phyloP scores from a whole-genome alignment of 805 yeast genomes.

The Schwanniomyces vanrijiae region DNA sequence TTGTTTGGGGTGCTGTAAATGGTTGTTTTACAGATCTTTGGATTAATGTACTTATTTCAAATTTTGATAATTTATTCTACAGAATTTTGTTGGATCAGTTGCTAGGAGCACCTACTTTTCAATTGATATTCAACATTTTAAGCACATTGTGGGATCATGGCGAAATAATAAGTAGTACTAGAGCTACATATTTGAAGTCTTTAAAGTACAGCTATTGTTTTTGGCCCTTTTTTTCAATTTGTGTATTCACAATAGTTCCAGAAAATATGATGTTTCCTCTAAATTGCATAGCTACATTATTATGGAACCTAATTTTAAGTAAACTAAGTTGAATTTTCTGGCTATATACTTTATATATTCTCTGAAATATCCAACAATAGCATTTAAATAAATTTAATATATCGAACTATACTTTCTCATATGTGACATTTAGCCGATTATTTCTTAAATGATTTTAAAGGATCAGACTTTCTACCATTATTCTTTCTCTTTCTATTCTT shows the following conservation, averaged over 20 bases:
- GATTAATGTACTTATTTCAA: slow-evolving; percentile 47
- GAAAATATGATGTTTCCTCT: slow-evolving; percentile 54
- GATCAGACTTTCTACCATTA: slow-evolving; percentile 52
- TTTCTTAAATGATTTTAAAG: slow-evolving; percentile 52
- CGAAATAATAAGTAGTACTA: slow-evolving; percentile 31
- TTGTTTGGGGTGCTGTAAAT: slow-evolving; percentile 60
- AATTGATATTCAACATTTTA: slow-evolving; percentile 47
- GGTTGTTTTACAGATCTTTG: slow-evolving; percentile 56
- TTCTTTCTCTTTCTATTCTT: slow-evolving; percentile 41
- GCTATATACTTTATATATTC: background rate
- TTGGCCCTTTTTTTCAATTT: slow-evolving; percentile 59
- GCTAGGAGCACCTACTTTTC: slow-evolving; percentile 56
- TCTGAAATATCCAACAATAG: background rate
- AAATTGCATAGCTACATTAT: slow-evolving; percentile 54
- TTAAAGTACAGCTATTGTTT: slow-evolving; percentile 52
- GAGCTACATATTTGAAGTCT: slow-evolving; percentile 44
- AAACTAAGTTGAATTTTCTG: slow-evolving; percentile 13
- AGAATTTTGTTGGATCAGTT: slow-evolving; percentile 54
- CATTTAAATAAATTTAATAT: background rate
- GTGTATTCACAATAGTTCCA: slow-evolving; percentile 50
- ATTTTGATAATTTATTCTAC: slow-evolving; percentile 31
- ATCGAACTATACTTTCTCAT: background rate
- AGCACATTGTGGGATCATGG: slow-evolving; percentile 58
- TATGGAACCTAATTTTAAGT: slow-evolving; percentile 57
- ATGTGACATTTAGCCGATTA: background rate